These are phyloP conservation scores for Asterophora lycoperdoides DNA, from an alignment of 768 basidiomycete species.

Conservation along the genomic window DNA sequence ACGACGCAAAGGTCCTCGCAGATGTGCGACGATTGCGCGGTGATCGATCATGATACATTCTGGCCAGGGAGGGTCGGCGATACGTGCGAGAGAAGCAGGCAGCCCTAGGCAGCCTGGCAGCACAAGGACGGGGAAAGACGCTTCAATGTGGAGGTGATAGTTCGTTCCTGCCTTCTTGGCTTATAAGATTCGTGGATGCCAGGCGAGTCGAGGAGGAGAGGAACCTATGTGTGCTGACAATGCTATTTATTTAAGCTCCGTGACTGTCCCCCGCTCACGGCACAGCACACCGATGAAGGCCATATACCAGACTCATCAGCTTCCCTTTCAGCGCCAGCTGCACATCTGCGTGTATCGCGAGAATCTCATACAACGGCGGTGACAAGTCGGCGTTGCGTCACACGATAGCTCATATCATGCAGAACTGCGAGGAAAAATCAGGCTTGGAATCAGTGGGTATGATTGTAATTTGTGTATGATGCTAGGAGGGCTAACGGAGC, in stretches of 20 bases:
- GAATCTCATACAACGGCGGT: too few relatives aligned
- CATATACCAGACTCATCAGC: too few relatives aligned
- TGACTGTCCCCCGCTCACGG: conserved; percentile 16
- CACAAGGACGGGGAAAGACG: conserved; percentile 18
- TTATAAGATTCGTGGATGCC: too few relatives aligned
- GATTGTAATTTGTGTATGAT: too few relatives aligned
- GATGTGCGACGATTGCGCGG: neutral
- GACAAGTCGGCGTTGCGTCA: conserved; percentile 8
- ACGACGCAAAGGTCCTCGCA: neutral
- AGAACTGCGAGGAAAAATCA: too few relatives aligned
- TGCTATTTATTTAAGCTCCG: conserved; percentile 9
- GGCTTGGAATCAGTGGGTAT: too few relatives aligned
- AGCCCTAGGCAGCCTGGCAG: conserved; percentile 13
- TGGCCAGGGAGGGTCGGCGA: neutral
- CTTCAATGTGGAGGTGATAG: conserved; percentile 17
- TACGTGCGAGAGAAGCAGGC: neutral
- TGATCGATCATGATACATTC: neutral
- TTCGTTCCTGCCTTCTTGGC: too few relatives aligned
- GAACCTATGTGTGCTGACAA: too few relatives aligned
- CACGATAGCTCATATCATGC: conserved; percentile 20
- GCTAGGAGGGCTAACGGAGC: conserved; percentile 8
- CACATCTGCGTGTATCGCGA: too few relatives aligned
- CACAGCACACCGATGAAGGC: conserved; percentile 17
- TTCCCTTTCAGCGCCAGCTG: too few relatives aligned
- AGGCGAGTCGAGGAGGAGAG: too few relatives aligned